Percentiles rank a stretch among this genome's conserved stretches.
phyloP scores from a whole-genome alignment of 257 asterid genomes.

The Cruciata laevipes region DNA sequence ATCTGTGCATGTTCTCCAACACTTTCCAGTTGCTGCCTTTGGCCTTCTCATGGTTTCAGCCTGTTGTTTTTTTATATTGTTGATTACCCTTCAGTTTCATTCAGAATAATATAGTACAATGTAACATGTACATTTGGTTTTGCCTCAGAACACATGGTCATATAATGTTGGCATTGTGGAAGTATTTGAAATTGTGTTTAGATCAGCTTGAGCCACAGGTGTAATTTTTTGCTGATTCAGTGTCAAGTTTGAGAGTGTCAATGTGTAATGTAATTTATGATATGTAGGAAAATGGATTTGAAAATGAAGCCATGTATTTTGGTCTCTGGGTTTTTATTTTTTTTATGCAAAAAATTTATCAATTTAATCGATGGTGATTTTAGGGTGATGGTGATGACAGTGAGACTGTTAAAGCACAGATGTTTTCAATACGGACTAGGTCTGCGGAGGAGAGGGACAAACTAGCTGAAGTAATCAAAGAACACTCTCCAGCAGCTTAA shows the following conservation, averaged over 20 bases:
- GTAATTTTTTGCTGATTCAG: not conserved
- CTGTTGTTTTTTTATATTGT: not conserved
- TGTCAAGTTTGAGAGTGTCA: not conserved
- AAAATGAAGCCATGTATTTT: not conserved
- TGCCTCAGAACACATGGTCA: not conserved
- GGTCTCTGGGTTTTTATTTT: not conserved
- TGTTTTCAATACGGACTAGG: constrained; percentile 70
- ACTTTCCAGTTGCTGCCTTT: not conserved
- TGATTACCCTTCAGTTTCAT: not conserved
- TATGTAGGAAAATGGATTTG: not conserved
- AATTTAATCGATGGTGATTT: not conserved
- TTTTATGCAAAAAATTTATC: not conserved
- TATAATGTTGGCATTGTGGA: not conserved
- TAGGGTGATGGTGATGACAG: constrained; percentile 52
- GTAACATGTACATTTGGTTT: not conserved
- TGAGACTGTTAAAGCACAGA: constrained; percentile 54
- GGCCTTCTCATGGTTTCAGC: not conserved
- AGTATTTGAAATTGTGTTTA: not conserved
- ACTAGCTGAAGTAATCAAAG: constrained; percentile 71
- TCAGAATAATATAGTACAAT: not conserved
- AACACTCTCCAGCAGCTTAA: constrained; percentile 63
- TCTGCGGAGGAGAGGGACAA: constrained; percentile 68
- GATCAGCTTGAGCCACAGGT: not conserved
- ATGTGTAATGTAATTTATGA: not conserved
- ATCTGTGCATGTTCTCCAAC: not conserved